Conservation (phyloP, 2,329 filamentous ascomycete genomes). For the Tympanopsis confertula region DNA sequence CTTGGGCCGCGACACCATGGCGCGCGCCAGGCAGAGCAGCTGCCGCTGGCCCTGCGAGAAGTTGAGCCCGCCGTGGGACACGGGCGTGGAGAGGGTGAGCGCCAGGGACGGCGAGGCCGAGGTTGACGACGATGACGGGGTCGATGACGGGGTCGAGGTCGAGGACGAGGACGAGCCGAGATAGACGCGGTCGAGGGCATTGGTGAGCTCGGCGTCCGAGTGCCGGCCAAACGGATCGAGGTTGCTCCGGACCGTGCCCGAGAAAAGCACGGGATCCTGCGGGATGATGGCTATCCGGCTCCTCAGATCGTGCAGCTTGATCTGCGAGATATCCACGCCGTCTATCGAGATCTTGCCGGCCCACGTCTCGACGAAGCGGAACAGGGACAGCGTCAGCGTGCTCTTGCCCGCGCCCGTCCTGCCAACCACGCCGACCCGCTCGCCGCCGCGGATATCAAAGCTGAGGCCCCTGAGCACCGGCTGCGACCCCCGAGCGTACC, state of each 20-base stretch:
- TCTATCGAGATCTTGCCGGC: conserved; percentile 60
- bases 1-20: conserved; percentile 60
- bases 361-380: conserved; percentile 63
- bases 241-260: conserved; percentile 65
- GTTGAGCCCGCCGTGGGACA: conserved; percentile 64
- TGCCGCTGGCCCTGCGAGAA: conserved; percentile 68
- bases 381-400: conserved; percentile 62
- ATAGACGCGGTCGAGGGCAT: conserved; percentile 60
- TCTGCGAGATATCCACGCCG: conserved; percentile 61
- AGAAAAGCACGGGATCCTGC: conserved; percentile 70
- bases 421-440: conserved; percentile 66
- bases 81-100: conserved; percentile 50
- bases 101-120: conserved; percentile 49
- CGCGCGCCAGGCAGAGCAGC: conserved; percentile 62
- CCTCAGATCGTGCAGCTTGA: conserved; percentile 58
- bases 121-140: conserved; percentile 19
- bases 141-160: conserved; percentile 20
- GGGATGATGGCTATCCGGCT: conserved; percentile 72
- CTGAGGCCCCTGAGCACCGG: conserved; percentile 59
- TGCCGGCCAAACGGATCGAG: conserved; percentile 67
- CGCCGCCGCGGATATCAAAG: conserved; percentile 54
- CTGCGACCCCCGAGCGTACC: conserved; percentile 60
- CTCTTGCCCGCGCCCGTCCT: conserved; percentile 72
- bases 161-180: conserved; percentile 23
- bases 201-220: conserved; percentile 55